Conservation (phyloP, 371 early-diverging fungal species). For the Mortierella sp. region DNA sequence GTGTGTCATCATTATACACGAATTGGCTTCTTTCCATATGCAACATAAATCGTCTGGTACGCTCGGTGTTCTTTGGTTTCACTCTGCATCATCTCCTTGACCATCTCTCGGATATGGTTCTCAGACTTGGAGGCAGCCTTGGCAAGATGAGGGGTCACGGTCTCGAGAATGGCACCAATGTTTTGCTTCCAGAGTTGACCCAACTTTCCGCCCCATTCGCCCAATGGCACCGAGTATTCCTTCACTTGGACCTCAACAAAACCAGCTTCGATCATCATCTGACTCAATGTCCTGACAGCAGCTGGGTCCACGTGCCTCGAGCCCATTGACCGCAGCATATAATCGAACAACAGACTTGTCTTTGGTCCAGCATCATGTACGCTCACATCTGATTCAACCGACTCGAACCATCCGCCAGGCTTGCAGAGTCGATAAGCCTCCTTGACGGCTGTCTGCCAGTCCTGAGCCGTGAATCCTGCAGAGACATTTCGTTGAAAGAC, state of each 20-base stretch:
- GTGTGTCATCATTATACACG: too few species aligned
- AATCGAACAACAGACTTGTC: constrained; percentile 24
- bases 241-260: constrained; percentile 38
- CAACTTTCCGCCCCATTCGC: constrained; percentile 38
- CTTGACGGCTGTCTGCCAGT: constrained; percentile 37
- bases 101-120: constrained; percentile 25
- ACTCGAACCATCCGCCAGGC: constrained; percentile 50
- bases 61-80: constrained; percentile 20
- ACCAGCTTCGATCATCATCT: constrained; percentile 28
- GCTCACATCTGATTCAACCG: constrained; percentile 36
- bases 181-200: constrained; percentile 48
- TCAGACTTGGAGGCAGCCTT: constrained; percentile 30
- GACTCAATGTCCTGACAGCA: constrained; percentile 17
- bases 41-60: constrained; percentile 44
- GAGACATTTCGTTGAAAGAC: constrained; percentile 54
- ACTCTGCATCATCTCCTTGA: constrained; percentile 8
- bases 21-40: constrained; percentile 35
- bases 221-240: constrained; percentile 38
- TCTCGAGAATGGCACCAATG: constrained; percentile 28
- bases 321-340: constrained; percentile 36
- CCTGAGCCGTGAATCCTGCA: constrained; percentile 52
- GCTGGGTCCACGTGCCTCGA: constrained; percentile 29
- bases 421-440: constrained; percentile 44
- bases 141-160: constrained; percentile 33
- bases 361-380: constrained; percentile 38